A percentile compares a stretch with the other conserved stretches of the same genome.
Evolutionary conservation across 2,329 filamentous ascomycete genomes (phyloP).

Genomic region (Paracorniculantispora psalliotae): DNA sequence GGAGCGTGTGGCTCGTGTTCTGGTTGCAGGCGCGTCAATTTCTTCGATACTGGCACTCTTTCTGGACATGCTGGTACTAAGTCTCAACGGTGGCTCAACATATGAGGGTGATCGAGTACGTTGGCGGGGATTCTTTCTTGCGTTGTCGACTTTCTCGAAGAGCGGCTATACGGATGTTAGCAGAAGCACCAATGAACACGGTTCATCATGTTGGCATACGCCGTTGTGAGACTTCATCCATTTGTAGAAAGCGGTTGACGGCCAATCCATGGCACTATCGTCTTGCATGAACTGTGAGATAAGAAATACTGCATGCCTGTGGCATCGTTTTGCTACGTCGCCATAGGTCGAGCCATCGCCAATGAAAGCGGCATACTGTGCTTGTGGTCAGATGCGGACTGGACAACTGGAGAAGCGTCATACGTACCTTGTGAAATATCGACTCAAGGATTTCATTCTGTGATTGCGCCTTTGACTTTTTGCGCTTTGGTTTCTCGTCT

Average conservation of each 20-base stretch:
- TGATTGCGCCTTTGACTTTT: conserved; percentile 24
- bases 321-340: conserved; percentile 43
- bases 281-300: conserved; percentile 47
- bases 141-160: conserved; percentile 20
- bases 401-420: neutral
- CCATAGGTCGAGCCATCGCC: conserved; percentile 49
- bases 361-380: conserved; percentile 44
- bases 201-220: conserved; percentile 28
- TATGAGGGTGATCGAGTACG: conserved; percentile 6
- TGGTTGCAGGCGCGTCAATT: conserved; percentile 4
- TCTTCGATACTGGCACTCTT: conserved; percentile 16
- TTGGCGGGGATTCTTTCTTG: conserved; percentile 20
- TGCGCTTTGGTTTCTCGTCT: conserved; percentile 26
- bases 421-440: conserved; percentile 29
- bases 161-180: conserved; percentile 22
- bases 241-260: conserved; percentile 41
- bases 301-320: conserved; percentile 47
- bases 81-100: neutral
- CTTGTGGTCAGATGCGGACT: conserved; percentile 4
- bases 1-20: neutral
- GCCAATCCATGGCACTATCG: conserved; percentile 35
- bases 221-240: conserved; percentile 40
- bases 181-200: too few species aligned
- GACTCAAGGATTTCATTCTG: conserved; percentile 25
- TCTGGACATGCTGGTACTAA: conserved; percentile 10